phyloP scores from a whole-genome alignment of 2,329 filamentous ascomycete species.

The Scorias spongiosa region DNA sequence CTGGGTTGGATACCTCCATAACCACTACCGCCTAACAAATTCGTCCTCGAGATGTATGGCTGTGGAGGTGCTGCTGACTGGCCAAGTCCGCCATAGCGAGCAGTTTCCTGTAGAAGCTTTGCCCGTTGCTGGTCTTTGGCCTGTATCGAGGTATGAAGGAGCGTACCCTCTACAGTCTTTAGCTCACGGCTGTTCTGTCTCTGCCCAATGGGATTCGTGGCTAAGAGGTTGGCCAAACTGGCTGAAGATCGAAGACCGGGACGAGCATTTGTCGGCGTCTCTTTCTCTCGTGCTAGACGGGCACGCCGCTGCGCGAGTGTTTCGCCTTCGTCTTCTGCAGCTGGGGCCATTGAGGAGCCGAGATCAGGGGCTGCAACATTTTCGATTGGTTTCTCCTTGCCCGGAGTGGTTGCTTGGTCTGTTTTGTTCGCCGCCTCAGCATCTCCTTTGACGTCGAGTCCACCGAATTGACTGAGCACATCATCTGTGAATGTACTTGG shows the following conservation, averaged over 20 bases:
- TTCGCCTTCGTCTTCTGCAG: constrained; percentile 46
- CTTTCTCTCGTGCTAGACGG: constrained; percentile 56
- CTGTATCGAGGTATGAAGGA: constrained; percentile 21
- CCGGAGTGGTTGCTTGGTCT: background rate
- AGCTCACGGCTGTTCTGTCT: constrained; percentile 6
- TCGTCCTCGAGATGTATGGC: constrained; percentile 18
- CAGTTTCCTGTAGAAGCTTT: constrained; percentile 19
- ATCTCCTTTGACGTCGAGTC: constrained; percentile 28
- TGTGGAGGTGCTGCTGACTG: constrained; percentile 9
- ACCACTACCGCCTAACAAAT: constrained; percentile 1
- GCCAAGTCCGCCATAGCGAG: constrained; percentile 14
- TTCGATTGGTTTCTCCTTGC: background rate
- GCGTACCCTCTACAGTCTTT: constrained; percentile 19
- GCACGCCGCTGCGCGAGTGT: constrained; percentile 64
- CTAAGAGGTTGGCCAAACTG: constrained; percentile 48
- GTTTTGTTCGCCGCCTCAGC: constrained; percentile 1
- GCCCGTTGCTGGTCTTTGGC: constrained; percentile 22
- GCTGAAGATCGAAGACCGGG: constrained; percentile 28
- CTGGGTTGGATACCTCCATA: constrained; percentile 6
- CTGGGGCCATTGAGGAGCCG: constrained; percentile 4
- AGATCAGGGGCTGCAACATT: constrained; percentile 1
- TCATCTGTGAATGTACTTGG: constrained; percentile 54
- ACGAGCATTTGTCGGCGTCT: constrained; percentile 22
- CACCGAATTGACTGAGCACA: constrained; percentile 49
- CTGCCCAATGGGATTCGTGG: constrained; percentile 33